These are phyloP conservation scores for Rutstroemia sp. DNA, from an alignment of 2,329 filamentous ascomycete species.

Conservation along the genomic window DNA sequence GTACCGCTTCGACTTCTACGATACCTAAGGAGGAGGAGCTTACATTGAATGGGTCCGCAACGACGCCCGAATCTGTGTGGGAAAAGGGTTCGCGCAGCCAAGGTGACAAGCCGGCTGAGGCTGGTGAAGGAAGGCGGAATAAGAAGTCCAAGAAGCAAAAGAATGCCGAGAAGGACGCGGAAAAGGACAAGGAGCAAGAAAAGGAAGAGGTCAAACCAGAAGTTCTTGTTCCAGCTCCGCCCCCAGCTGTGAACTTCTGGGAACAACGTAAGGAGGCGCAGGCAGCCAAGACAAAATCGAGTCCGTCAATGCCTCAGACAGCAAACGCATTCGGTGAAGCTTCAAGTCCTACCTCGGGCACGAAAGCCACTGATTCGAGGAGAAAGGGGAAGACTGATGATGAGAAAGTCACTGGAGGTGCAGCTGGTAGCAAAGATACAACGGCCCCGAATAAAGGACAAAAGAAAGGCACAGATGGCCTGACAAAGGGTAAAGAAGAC, in stretches of 20 bases:
- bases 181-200: constrained; percentile 49
- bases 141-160: constrained; percentile 29
- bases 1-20: constrained; percentile 42
- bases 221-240: constrained; percentile 65
- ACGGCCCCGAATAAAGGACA: constrained; percentile 31
- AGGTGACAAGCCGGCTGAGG: constrained; percentile 51
- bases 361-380: constrained; percentile 31
- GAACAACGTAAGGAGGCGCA: constrained; percentile 64
- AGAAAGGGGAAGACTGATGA: constrained; percentile 37
- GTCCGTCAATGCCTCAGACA: constrained; percentile 11
- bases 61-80: constrained; percentile 55
- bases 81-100: constrained; percentile 56
- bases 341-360: constrained; percentile 15
- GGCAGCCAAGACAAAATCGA: constrained; percentile 40
- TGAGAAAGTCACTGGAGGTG: constrained; percentile 24
- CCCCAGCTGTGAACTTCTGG: constrained; percentile 85
- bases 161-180: constrained; percentile 35
- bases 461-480: constrained; percentile 34
- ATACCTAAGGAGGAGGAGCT: constrained; percentile 46
- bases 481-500: constrained; percentile 26
- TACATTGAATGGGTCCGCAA: constrained; percentile 53
- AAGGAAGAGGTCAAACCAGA: constrained; percentile 48
- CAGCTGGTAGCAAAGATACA: constrained; percentile 29
- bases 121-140: constrained; percentile 20
- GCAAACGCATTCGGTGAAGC: constrained; percentile 9